Percentiles rank a stretch among this genome's conserved stretches.
Evolutionary conservation across 768 basidiomycete genomes (phyloP).

Genomic region (Gloeostereum incarnatum): DNA sequence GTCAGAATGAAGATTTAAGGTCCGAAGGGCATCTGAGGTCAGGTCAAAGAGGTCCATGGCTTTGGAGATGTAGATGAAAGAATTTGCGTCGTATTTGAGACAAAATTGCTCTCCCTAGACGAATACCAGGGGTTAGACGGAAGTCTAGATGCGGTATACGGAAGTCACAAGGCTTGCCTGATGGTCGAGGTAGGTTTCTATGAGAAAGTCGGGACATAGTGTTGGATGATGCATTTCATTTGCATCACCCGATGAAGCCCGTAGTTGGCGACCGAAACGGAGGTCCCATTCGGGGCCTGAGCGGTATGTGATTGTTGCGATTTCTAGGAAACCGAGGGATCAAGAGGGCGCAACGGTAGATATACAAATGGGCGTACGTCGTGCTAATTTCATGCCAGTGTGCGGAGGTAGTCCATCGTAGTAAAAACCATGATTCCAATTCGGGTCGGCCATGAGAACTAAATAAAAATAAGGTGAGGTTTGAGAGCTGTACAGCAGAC

Average conservation of each 20-base stretch:
- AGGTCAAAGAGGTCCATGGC: conserved; percentile 99
- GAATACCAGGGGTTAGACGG: no score
- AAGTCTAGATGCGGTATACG: conserved; percentile 69
- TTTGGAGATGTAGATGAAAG: conserved; percentile 96
- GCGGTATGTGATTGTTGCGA: conserved; percentile 97
- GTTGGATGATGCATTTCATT: conserved; percentile 45
- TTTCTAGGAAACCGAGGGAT: conserved; percentile 47
- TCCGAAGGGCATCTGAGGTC: conserved; percentile 65
- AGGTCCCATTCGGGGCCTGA: conserved; percentile 99
- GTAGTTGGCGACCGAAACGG: conserved; percentile 83
- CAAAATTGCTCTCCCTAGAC: conserved; percentile 89
- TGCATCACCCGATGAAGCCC: conserved; percentile 21
- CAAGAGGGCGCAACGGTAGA: background rate
- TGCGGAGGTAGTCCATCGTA: conserved; percentile 95
- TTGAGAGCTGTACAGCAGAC: conserved; percentile 1
- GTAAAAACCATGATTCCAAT: conserved; percentile 99
- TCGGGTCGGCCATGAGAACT: conserved; percentile 99
- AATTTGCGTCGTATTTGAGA: conserved; percentile 98
- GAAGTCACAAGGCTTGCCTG: conserved; percentile 72
- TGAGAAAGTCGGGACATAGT: conserved; percentile 94
- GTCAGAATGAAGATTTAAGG: conserved; percentile 44
- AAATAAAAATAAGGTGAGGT: conserved; percentile 1
- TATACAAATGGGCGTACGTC: conserved; percentile 46
- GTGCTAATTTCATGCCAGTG: conserved; percentile 95
- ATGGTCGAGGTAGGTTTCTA: conserved; percentile 98